phyloP scores from a whole-genome alignment of 2,329 filamentous ascomycete species.

The Aspergillus proliferans region DNA sequence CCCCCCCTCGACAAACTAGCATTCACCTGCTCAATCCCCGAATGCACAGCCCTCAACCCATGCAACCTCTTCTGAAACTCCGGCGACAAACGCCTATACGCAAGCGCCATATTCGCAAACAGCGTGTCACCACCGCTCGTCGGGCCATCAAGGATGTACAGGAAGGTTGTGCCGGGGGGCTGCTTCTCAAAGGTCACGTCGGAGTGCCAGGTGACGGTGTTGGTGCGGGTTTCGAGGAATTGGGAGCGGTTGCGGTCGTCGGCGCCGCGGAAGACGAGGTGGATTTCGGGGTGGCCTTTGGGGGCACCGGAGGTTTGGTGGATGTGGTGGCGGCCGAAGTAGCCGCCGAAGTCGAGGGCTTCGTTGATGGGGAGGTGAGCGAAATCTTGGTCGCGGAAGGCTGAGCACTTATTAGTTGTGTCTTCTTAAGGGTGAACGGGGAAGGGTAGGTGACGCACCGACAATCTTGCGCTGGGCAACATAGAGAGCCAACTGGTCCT shows the following conservation, averaged over 20 bases:
- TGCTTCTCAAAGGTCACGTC: conserved; percentile 85
- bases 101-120: conserved; percentile 71
- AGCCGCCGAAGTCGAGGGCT: conserved; percentile 62
- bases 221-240: conserved; percentile 65
- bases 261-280: conserved; percentile 69
- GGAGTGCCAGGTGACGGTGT: conserved; percentile 80
- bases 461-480: conserved; percentile 58
- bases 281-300: conserved; percentile 65
- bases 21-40: conserved; percentile 72
- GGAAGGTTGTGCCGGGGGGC: conserved; percentile 81
- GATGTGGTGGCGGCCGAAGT: conserved; percentile 77
- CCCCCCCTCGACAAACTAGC: conserved; percentile 61
- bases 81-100: conserved; percentile 74
- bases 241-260: conserved; percentile 55
- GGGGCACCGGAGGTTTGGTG: conserved; percentile 73
- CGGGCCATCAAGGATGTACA: conserved; percentile 81
- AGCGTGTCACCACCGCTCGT: conserved; percentile 76
- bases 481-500: conserved; percentile 63
- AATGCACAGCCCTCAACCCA: conserved; percentile 74
- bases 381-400: conserved; percentile 71
- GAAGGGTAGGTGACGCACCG: conserved; percentile 30
- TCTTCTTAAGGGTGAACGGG: not conserved
- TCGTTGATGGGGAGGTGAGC: conserved; percentile 63
- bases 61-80: conserved; percentile 74
- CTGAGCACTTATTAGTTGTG: conserved; percentile 19